Evolutionary conservation across 2,329 filamentous ascomycete genomes (phyloP), one percentile per base, ranked within the genome.

Genomic region (Dendrostoma leiphaemia): DNA sequence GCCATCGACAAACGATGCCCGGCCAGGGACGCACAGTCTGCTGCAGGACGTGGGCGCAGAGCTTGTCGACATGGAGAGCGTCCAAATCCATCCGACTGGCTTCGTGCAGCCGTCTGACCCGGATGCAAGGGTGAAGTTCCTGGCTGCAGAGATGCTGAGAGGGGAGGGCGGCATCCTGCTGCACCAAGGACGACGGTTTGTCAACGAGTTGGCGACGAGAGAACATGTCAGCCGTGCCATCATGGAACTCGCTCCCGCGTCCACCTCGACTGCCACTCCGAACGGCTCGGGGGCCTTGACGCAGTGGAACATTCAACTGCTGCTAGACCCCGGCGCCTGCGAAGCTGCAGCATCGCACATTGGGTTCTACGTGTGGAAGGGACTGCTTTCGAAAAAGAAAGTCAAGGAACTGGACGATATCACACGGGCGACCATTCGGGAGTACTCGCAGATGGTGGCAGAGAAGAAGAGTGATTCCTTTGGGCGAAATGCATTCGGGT

Each of bases 61-160:
- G 29, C 64, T 79, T 12, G 68, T 80, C 37, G 77, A 80, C 26
- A 80, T 80, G 77, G 74, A 78, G 40, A 74, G 72, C 54, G 82
- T 88, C 2, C 84, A 88, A 65, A 74, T 87, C 4, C 84, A 88
- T 59, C 84, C 84, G 2, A 86, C 84, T 0, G 82, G 82, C 0
- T 87, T 88, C 61, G 71, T 87, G 6, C 82, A 86, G 58, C 77
- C 78, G 0, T 70, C 72, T 1, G 72, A 74, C 29, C 67, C 71
- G 0, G 60, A 59, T 1, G 72, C 74, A 0, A 67, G 68, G 31
- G 75, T 83, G 45, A 87, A 87, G 66, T 82, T 87, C 61, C 75
- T 87, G 4, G 83, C 83, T 0, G 84, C 84, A 0, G 84, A 88
- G 65, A 73, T 84, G 54, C 70, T 88, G 24, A 71, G 84, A 3